Base-by-base conservation (phyloP, 2,329 filamentous ascomycete species). In the Diaporthe longicolla region DNA sequence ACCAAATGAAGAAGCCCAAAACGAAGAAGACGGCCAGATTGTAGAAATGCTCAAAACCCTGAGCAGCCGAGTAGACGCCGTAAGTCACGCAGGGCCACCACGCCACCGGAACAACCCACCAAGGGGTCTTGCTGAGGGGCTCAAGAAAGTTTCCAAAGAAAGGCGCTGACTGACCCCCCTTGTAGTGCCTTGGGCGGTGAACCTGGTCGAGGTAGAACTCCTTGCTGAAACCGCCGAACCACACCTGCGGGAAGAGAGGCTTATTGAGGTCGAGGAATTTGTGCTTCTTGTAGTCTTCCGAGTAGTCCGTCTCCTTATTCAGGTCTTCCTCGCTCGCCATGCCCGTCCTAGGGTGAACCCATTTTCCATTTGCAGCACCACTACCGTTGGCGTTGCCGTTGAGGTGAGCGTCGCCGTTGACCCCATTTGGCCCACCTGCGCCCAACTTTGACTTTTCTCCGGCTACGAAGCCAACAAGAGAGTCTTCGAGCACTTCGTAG, bases 131-230 rank as follows among this genome's bases (percentile, higher is more conserved):
- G 83, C 93, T 95, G 74, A 99, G 86, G n/a, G 97, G 97, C 85
- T 99, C 97, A n/a, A 99, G 87, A 82, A 99, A 97, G 85, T 99
- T 98, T 75, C 97, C 97, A 84, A 99, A 99, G 32, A 99, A 85
- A 26, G 97, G 97, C 50, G 97, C 97, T 9, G 95, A 98, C 76
- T 92, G 91, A 74, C 97, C 97, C 77, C 96, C 96, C 82, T 92
- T 97, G 88, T 98, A 99, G 83, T 99, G 96, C 74, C 97, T 92
- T 24, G 97, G 97, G 58, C 97, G 93, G 82, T 99, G 97, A 70
- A 99, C 94, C 83, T 99, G 97, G 78, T 98, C 93, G 32, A 99
- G 89, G 81, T 99, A 99, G 82, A 99, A 99, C n/a, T 94, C 91
- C 83, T 98, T 99, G 82, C 86, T 91, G 85, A 98, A 99, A 40